Conservation (phyloP, 2,329 filamentous ascomycete species). For the Trichoderma breve region DNA sequence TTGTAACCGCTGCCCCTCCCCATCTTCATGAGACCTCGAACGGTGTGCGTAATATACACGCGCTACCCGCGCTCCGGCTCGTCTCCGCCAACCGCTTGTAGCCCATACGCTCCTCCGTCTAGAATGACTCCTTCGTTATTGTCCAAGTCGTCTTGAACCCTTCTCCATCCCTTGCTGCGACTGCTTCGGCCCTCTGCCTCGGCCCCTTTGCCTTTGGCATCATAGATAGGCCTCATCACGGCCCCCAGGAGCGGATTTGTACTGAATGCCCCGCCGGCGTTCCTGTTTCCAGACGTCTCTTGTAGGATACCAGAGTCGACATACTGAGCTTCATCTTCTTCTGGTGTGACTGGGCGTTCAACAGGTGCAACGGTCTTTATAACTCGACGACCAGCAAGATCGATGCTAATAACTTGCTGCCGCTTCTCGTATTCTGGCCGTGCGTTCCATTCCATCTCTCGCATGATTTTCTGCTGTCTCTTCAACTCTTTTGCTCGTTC, state of each 20-base stretch:
- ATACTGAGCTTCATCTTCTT: constrained; percentile 39
- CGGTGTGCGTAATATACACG: neutral
- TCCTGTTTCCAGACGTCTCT: constrained; percentile 38
- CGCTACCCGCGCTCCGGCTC: constrained; percentile 41
- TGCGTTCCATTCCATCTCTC: constrained; percentile 84
- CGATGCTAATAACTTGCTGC: constrained; percentile 78
- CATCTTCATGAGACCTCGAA: neutral
- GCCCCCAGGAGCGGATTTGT: constrained; percentile 65
- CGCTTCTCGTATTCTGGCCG: constrained; percentile 87
- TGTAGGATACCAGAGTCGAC: constrained; percentile 32
- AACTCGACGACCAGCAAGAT: constrained; percentile 74
- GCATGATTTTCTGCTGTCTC: constrained; percentile 76
- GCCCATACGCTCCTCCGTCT: constrained; percentile 53
- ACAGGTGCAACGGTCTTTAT: constrained; percentile 67
- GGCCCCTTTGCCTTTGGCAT: constrained; percentile 52
- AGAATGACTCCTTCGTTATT: constrained; percentile 60
- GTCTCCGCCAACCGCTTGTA: constrained; percentile 21
- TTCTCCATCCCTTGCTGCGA: constrained; percentile 50
- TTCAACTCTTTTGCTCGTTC: constrained; percentile 82
- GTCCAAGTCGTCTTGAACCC: constrained; percentile 59
- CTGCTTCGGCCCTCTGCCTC: constrained; percentile 42
- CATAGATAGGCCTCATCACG: constrained; percentile 62
- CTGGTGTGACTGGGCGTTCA: constrained; percentile 57
- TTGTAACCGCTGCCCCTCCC: too few relatives aligned
- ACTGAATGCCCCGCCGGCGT: constrained; percentile 60